A percentile compares a stretch with the other conserved stretches of the same genome.
phyloP scores from a whole-genome alignment of 2,329 filamentous ascomycete species.

The Colletotrichum liaoningense region DNA sequence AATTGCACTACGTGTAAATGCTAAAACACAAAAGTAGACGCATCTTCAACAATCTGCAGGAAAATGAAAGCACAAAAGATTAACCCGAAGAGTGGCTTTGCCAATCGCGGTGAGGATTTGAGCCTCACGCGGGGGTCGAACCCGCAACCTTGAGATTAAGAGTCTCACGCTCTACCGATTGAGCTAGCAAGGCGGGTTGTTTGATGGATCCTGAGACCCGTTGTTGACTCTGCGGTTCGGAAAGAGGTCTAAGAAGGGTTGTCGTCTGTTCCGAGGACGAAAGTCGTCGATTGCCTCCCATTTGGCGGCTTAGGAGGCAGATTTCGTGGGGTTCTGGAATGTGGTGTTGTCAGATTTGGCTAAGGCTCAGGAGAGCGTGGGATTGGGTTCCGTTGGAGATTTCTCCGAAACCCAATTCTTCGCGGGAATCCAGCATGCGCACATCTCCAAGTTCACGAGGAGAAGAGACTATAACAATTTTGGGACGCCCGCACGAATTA shows the following conservation, averaged over 20 bases:
- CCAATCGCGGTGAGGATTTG: conserved; percentile 36
- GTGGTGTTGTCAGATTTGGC: too few species aligned
- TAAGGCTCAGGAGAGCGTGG: too few species aligned
- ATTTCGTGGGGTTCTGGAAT: too few species aligned
- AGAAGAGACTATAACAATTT: background rate
- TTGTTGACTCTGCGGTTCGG: fast-evolving
- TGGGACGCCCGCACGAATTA: background rate
- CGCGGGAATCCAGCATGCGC: too few species aligned
- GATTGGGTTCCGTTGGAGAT: too few species aligned
- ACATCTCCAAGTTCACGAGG: too few species aligned
- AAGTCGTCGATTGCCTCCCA: too few species aligned
- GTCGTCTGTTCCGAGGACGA: fast-evolving
- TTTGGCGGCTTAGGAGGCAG: too few species aligned
- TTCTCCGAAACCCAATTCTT: too few species aligned
- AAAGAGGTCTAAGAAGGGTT: background rate
- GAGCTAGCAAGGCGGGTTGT: conserved; percentile 28
- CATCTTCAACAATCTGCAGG: too few species aligned
- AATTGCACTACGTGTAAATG: too few species aligned
- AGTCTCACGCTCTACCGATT: conserved; percentile 81
- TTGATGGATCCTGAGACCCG: background rate
- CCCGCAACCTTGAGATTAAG: conserved; percentile 54
- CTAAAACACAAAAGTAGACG: too few species aligned
- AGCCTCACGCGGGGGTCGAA: conserved; percentile 43
- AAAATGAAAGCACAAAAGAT: background rate
- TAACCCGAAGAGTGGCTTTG: background rate